Percentiles rank a stretch among this genome's conserved stretches.
Conservation (phyloP, 805 yeast species). For the Wickerhamia fluorescens region DNA sequence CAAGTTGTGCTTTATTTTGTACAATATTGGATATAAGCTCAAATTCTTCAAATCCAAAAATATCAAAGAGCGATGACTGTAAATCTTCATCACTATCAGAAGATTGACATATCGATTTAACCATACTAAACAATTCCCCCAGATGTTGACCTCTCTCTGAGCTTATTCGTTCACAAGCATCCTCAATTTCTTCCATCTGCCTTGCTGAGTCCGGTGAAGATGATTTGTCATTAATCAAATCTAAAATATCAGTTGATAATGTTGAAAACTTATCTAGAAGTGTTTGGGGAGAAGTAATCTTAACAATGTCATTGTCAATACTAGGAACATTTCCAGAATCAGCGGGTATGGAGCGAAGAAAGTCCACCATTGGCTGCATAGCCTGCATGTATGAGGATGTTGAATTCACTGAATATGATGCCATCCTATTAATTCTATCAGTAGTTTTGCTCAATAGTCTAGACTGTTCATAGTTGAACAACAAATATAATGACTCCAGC, state of each 20-base stretch:
- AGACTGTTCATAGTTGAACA: no score
- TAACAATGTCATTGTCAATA: conserved; percentile 29
- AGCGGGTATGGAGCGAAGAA: conserved; percentile 20
- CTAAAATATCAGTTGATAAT: conserved; percentile 25
- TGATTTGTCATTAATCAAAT: conserved; percentile 12
- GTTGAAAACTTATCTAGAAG: conserved; percentile 32
- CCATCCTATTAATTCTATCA: conserved; percentile 15
- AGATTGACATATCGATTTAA: conserved; percentile 25
- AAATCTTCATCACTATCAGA: conserved; percentile 47
- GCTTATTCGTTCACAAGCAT: conserved; percentile 28
- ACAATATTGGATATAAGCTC: conserved; percentile 66
- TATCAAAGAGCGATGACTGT: conserved; percentile 69
- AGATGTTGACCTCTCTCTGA: conserved; percentile 25
- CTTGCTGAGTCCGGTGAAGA: background rate
- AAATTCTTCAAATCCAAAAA: conserved; percentile 79
- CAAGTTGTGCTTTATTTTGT: conserved; percentile 29
- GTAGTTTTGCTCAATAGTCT: conserved; percentile 1
- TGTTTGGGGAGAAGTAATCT: conserved; percentile 16
- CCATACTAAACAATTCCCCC: conserved; percentile 20
- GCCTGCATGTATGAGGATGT: conserved; percentile 76
- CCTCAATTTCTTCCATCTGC: conserved; percentile 16
- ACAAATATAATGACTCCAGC: no score
- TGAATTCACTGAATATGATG: conserved; percentile 44
- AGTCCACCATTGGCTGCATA: conserved; percentile 61
- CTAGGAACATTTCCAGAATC: conserved; percentile 23